Percentiles rank a stretch among this genome's conserved stretches.
phyloP scores from a whole-genome alignment of 805 yeast genomes.

The Torulaspora quercuum region DNA sequence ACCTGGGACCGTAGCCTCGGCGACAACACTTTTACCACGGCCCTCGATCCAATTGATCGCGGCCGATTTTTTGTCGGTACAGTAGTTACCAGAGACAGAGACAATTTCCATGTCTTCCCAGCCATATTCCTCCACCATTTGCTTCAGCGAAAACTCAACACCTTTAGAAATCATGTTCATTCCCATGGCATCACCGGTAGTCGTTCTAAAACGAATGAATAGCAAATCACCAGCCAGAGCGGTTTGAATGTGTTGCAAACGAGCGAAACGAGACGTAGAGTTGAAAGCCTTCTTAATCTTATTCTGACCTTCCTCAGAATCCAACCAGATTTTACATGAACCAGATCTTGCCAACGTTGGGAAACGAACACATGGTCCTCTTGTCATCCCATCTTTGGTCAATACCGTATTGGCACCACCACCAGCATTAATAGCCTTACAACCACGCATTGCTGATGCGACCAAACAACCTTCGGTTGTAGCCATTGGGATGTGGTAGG shows the following conservation, averaged over 20 bases:
- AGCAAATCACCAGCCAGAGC: constrained; percentile 91
- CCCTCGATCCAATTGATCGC: constrained; percentile 99
- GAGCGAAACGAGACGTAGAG: constrained; percentile 95
- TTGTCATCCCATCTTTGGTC: constrained; percentile 96
- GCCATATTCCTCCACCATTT: constrained; percentile 84
- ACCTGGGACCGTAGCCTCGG: constrained; percentile 87
- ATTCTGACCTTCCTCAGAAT: constrained; percentile 88
- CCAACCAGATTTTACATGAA: constrained; percentile 91
- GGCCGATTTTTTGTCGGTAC: constrained; percentile 96
- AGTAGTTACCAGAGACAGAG: constrained; percentile 94
- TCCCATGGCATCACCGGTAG: constrained; percentile 99
- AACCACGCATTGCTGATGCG: constrained; percentile 98
- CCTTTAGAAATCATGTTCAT: constrained; percentile 99
- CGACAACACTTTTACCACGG: constrained; percentile 96
- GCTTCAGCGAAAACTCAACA: constrained; percentile 79
- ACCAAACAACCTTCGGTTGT: constrained; percentile 98
- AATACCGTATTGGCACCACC: constrained; percentile 93
- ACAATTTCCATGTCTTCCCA: constrained; percentile 92
- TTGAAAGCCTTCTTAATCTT: constrained; percentile 84
- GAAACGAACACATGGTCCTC: constrained; percentile 97
- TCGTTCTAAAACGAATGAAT: constrained; percentile 92
- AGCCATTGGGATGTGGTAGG: constrained; percentile 96
- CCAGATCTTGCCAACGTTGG: constrained; percentile 83
- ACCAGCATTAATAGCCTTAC: constrained; percentile 95
- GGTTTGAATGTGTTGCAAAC: constrained; percentile 84